Conservation (phyloP, 495 filamentous ascomycete species). For the Tuber melanosporum region DNA sequence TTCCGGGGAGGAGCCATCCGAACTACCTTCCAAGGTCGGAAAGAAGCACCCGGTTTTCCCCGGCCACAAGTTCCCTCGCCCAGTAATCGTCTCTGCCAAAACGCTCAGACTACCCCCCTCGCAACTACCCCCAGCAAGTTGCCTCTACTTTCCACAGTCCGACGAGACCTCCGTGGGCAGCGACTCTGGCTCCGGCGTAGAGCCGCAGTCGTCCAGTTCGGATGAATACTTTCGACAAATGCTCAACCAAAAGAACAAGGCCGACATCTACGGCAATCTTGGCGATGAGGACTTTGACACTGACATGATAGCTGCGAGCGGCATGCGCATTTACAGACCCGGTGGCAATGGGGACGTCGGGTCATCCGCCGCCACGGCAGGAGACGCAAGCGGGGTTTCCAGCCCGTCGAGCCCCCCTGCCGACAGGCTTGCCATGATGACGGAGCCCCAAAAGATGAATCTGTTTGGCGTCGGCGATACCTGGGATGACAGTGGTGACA, state of each 20-base stretch:
- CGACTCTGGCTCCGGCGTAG: constrained; percentile 33
- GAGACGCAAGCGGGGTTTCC: constrained; percentile 32
- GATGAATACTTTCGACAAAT: constrained; percentile 28
- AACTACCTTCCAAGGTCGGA: constrained; percentile 9
- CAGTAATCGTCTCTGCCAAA: constrained; percentile 36
- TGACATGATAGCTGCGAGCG: constrained; percentile 11
- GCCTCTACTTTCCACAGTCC: constrained; percentile 33
- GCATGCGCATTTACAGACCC: constrained; percentile 26
- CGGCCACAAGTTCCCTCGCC: constrained; percentile 29
- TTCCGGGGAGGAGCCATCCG: constrained; percentile 20
- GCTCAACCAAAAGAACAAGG: constrained; percentile 13
- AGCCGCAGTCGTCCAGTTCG: constrained; percentile 33
- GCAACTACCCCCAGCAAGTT: constrained; percentile 36
- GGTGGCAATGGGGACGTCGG: constrained; percentile 20
- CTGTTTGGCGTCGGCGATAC: constrained; percentile 13
- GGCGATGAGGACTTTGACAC: constrained; percentile 26
- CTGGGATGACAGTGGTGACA: constrained; percentile 26
- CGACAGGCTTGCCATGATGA: constrained; percentile 8
- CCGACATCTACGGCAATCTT: constrained; percentile 25
- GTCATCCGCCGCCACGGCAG: constrained; percentile 38
- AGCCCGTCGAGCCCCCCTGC: constrained; percentile 12
- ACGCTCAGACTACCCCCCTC: constrained; percentile 35
- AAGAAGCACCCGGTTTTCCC: constrained; percentile 19
- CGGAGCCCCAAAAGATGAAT: constrained; percentile 10
- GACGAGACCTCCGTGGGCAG: constrained; percentile 38